Evolutionary conservation across 2,329 filamentous ascomycete species (phyloP).

Genomic region (Metarhizium humberi): DNA sequence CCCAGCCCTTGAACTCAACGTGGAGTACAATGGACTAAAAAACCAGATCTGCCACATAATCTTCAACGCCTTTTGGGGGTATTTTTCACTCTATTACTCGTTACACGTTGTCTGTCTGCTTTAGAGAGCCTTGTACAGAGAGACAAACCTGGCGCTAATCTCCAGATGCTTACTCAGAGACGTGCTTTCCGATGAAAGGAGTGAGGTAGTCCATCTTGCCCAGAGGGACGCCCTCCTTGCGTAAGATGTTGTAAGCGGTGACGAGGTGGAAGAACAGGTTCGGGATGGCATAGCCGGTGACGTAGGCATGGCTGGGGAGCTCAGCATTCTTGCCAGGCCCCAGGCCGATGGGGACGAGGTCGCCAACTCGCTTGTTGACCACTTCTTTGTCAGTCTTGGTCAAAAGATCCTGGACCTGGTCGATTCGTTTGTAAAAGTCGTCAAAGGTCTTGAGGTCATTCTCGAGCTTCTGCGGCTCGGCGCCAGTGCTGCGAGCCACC

Average conservation of each 20-base stretch:
- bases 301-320: slow-evolving; percentile 28
- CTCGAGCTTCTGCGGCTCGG: slow-evolving; percentile 15
- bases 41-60: too few relatives aligned
- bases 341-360: slow-evolving; percentile 20
- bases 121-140: too few relatives aligned
- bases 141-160: too few relatives aligned
- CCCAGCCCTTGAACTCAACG: too few relatives aligned
- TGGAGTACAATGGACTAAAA: too few relatives aligned
- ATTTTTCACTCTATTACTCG: too few relatives aligned
- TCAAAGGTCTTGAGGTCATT: slow-evolving; percentile 24
- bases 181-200: slow-evolving; percentile 18
- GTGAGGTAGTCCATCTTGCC: slow-evolving; percentile 49
- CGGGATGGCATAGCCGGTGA: slow-evolving; percentile 40
- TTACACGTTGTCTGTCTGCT: too few relatives aligned
- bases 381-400: slow-evolving; percentile 22
- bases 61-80: too few relatives aligned
- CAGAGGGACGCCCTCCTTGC: slow-evolving; percentile 50
- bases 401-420: slow-evolving; percentile 18
- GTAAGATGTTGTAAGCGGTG: slow-evolving; percentile 50
- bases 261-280: slow-evolving; percentile 57
- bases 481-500: slow-evolving; percentile 23
- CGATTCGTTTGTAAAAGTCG: slow-evolving; percentile 25
- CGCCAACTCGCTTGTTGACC: slow-evolving; percentile 21
- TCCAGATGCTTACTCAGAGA: background rate
- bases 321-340: slow-evolving; percentile 18